A percentile compares a stretch with the other conserved stretches of the same genome.
Conservation (phyloP, 2,329 filamentous ascomycete genomes). For the Pseudogymnoascus sp. region DNA sequence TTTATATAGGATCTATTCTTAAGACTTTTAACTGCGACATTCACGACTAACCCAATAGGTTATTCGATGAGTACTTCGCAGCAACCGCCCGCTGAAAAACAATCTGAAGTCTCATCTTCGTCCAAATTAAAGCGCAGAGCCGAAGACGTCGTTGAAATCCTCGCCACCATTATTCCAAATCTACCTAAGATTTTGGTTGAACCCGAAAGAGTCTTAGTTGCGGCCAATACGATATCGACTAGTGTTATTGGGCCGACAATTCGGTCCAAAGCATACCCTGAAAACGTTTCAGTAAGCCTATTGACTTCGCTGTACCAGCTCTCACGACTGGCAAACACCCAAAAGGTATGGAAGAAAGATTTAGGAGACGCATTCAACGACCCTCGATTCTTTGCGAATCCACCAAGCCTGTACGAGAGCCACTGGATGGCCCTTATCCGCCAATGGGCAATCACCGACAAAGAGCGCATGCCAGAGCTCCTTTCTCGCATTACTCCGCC, state of each 20-base stretch:
- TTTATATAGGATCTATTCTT: slow-evolving; percentile 69
- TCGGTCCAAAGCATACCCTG: slow-evolving; percentile 77
- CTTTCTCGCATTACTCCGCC: slow-evolving; percentile 71
- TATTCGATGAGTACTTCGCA: slow-evolving; percentile 52
- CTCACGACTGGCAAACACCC: slow-evolving; percentile 65
- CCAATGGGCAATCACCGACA: slow-evolving; percentile 79
- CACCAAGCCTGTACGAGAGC: slow-evolving; percentile 53
- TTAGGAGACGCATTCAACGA: slow-evolving; percentile 89
- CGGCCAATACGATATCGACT: slow-evolving; percentile 70
- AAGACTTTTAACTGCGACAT: slow-evolving; percentile 81
- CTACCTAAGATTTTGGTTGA: slow-evolving; percentile 78
- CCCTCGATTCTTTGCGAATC: slow-evolving; percentile 68
- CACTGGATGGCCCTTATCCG: slow-evolving; percentile 78
- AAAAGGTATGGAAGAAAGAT: slow-evolving; percentile 91
- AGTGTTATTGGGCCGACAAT: slow-evolving; percentile 76
- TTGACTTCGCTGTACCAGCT: slow-evolving; percentile 70
- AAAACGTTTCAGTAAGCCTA: slow-evolving; percentile 65
- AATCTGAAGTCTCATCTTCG: slow-evolving; percentile 28
- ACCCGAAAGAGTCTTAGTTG: slow-evolving; percentile 70
- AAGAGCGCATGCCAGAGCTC: slow-evolving; percentile 77
- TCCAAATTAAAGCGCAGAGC: slow-evolving; percentile 35
- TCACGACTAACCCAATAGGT: slow-evolving; percentile 75
- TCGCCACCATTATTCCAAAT: slow-evolving; percentile 70
- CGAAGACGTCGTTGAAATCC: slow-evolving; percentile 70
- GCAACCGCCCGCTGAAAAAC: slow-evolving; percentile 31